Conservation (phyloP, 306 rosid species). For the Trifolium fragiferum region DNA sequence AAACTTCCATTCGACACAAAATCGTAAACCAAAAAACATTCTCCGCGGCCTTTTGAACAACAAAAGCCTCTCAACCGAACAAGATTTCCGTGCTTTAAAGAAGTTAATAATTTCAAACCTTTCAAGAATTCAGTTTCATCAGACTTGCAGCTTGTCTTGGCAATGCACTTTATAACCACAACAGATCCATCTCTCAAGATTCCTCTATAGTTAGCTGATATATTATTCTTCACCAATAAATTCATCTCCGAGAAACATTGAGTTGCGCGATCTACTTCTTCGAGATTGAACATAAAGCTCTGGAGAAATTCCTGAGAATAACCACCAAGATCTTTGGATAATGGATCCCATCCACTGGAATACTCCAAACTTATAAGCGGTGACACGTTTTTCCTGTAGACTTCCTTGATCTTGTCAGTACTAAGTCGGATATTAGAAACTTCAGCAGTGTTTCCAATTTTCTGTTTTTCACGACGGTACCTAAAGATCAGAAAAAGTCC, state of each 20-base stretch:
- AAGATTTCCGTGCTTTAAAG: constrained; percentile 76
- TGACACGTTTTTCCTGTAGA: constrained; percentile 52
- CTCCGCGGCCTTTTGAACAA: constrained; percentile 79
- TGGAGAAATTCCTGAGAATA: constrained; percentile 58
- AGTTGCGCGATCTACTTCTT: constrained; percentile 88
- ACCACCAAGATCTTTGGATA: constrained; percentile 56
- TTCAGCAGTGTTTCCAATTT: constrained; percentile 50
- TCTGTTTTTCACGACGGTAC: constrained; percentile 61
- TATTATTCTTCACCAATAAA: constrained; percentile 62
- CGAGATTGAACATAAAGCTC: constrained; percentile 68
- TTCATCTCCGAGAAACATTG: constrained; percentile 73
- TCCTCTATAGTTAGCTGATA: constrained; percentile 69
- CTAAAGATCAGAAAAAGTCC: constrained; percentile 48
- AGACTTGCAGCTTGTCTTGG: constrained; percentile 83
- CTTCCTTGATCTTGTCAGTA: constrained; percentile 53
- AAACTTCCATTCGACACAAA: constrained; percentile 68
- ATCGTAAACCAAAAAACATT: constrained; percentile 81
- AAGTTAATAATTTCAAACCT: constrained; percentile 74
- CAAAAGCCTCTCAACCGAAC: constrained; percentile 90
- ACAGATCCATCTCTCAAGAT: constrained; percentile 72
- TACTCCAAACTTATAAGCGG: constrained; percentile 85
- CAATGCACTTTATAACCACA: constrained; percentile 72
- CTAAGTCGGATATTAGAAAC: constrained; percentile 50
- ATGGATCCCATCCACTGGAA: constrained; percentile 87
- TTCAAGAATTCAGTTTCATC: constrained; percentile 79